Evolutionary conservation across 192 early-diverging fungal genomes (phyloP), one percentile per base, ranked within the genome.

Genomic region (Umbelopsis isabellina): DNA sequence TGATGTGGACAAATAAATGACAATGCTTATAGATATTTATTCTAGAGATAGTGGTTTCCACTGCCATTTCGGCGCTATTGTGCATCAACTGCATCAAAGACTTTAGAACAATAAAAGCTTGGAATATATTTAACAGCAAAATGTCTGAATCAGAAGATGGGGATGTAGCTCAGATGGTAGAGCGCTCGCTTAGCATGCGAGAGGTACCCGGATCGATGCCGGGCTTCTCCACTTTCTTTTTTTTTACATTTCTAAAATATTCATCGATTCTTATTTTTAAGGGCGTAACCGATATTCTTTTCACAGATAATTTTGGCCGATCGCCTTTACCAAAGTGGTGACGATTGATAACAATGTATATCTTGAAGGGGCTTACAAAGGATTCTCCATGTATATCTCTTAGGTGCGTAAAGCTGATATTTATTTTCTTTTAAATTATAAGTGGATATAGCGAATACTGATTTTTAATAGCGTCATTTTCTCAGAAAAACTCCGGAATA

Each of bases 161-260:
- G 82, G 82, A 72, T 85, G 65, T 84, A 84, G 82, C 82, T 84
- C 82, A 84, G 81, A 80, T 83, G 82, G 82, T 84, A 84, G 83
- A 84, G 83, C 82, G 83, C 77, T 85, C 83, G 83, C 83, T 84
- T 84, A 73, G 83, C 84, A 83, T 83, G 82, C 82, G 82, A 85
- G 77, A 83, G 82, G 82, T 71, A 83, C 75, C 71, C 78, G 83
- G 83, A 80, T 84, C 83, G 78, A 84, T 84, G 74, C 83, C 83
- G 78, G 72, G 82, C 69, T 85, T 72, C 82, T 83, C 82, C 82
- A 83, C 65, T 52, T 27, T 27, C 50, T 61, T 75, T 70, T 30
- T 1, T 58, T 58, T 52, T 52, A n/a, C n/a, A n/a, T n/a, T n/a
- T n/a, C n/a, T n/a, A n/a, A n/a, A n/a, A n/a, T n/a, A n/a, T n/a